Percentiles rank a stretch among this genome's conserved stretches.
Evolutionary conservation across 2,329 filamentous ascomycete species (phyloP).

Genomic region (Aspergillus spinulosporus): DNA sequence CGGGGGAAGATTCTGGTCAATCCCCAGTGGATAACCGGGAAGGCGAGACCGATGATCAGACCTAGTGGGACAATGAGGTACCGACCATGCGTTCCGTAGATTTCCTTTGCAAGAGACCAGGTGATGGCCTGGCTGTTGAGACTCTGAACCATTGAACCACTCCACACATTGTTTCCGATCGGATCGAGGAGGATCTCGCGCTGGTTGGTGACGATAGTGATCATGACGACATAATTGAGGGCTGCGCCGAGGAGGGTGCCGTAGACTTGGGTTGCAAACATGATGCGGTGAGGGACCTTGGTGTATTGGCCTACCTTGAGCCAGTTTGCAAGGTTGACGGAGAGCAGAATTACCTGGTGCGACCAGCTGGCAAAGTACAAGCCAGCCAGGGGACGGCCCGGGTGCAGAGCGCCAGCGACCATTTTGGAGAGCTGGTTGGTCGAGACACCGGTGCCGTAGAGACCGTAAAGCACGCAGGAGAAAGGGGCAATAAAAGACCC

Average conservation of each 20-base stretch:
- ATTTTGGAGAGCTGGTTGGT: constrained; percentile 32
- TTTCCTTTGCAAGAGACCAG: constrained; percentile 54
- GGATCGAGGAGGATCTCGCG: constrained; percentile 49
- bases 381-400: constrained; percentile 27
- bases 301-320: constrained; percentile 34
- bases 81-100: constrained; percentile 50
- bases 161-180: constrained; percentile 55
- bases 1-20: constrained; percentile 21
- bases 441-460: constrained; percentile 23
- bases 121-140: constrained; percentile 40
- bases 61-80: constrained; percentile 55
- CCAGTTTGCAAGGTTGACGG: constrained; percentile 27
- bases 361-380: constrained; percentile 33
- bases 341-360: constrained; percentile 29
- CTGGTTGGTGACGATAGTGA: constrained; percentile 53
- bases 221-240: constrained; percentile 59
- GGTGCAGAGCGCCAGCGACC: constrained; percentile 27
- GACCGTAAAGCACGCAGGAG: constrained; percentile 22
- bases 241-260: constrained; percentile 57
- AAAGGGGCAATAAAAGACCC: constrained; percentile 52
- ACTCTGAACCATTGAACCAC: constrained; percentile 53
- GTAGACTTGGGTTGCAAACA: constrained; percentile 59
- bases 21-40: constrained; percentile 48
- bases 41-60: constrained; percentile 49
- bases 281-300: constrained; percentile 57